These are phyloP conservation scores for Talaromyces nanjingensis DNA, from an alignment of 495 filamentous ascomycete species.

Conservation along the genomic window DNA sequence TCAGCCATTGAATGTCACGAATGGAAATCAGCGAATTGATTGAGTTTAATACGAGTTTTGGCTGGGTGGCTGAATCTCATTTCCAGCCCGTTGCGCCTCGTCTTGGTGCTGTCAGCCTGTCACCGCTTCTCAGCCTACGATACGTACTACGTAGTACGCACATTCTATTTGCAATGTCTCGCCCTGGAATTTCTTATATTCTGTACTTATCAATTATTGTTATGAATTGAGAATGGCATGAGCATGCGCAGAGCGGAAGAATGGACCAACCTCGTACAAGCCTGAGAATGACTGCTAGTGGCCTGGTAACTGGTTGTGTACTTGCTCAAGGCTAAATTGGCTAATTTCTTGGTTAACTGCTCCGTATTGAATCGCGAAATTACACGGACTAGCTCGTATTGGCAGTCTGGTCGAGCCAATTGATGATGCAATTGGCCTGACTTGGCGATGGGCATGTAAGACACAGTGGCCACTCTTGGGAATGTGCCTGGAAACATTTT, in stretches of 20 bases:
- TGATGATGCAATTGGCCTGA: not conserved
- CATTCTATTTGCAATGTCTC: not conserved
- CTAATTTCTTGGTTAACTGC: not conserved
- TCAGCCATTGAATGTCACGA: not conserved
- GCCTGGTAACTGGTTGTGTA: not conserved
- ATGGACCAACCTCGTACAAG: not conserved
- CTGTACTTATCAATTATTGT: not conserved
- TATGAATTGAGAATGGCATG: not conserved
- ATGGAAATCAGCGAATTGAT: not conserved
- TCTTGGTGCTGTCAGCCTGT: not conserved
- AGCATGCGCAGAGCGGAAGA: not conserved
- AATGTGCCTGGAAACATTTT: not conserved
- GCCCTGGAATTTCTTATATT: not conserved
- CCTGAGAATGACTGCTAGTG: not conserved
- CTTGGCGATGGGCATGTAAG: not conserved
- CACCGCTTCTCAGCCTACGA: not conserved
- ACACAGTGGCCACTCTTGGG: not conserved
- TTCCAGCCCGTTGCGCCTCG: not conserved
- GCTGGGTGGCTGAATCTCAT: not conserved
- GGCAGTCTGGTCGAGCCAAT: not conserved
- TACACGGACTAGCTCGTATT: not conserved
- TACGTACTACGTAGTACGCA: no score
- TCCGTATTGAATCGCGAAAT: not conserved
- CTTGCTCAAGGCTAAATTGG: not conserved
- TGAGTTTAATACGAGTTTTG: not conserved